Conservation (phyloP, 2,329 filamentous ascomycete species). For the Pseudogymnoascus sp. region DNA sequence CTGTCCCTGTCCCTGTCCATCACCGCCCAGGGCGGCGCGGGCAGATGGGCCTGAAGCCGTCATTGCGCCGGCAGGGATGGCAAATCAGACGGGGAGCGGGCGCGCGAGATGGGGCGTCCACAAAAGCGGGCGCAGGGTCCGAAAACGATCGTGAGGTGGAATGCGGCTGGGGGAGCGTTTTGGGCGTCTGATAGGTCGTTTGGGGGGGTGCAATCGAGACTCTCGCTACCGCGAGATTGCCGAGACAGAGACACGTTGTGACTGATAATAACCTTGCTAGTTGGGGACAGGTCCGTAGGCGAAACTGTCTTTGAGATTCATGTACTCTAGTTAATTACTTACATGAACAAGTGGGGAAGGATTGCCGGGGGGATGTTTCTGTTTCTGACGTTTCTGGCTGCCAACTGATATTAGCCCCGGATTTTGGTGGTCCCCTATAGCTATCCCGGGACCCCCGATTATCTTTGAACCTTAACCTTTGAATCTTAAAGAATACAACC, state of each 20-base stretch:
- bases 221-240: conserved; percentile 2
- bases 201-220: conserved; percentile 1
- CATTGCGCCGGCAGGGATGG: conserved; percentile 45
- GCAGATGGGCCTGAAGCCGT: conserved; percentile 74
- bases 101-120: not conserved
- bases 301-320: conserved; percentile 5
- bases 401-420: not conserved
- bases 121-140: not conserved
- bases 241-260: conserved; percentile 1
- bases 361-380: not conserved
- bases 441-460: not conserved
- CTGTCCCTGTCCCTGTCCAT: conserved; percentile 1
- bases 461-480: not conserved
- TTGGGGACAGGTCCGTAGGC: not conserved
- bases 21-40: conserved; percentile 27
- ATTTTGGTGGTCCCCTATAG: not conserved
- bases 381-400: not conserved
- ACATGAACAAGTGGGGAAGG: conserved; percentile 1
- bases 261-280: conserved; percentile 3
- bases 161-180: not conserved
- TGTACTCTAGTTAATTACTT: conserved; percentile 3
- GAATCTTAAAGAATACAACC: conserved; percentile 4
- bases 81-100: not conserved
- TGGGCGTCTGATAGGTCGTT: conserved; percentile 2
- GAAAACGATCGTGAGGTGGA: conserved; percentile 2